phyloP scores from a whole-genome alignment of 352 stramenopile genomes.

The Pythium coloratum region DNA sequence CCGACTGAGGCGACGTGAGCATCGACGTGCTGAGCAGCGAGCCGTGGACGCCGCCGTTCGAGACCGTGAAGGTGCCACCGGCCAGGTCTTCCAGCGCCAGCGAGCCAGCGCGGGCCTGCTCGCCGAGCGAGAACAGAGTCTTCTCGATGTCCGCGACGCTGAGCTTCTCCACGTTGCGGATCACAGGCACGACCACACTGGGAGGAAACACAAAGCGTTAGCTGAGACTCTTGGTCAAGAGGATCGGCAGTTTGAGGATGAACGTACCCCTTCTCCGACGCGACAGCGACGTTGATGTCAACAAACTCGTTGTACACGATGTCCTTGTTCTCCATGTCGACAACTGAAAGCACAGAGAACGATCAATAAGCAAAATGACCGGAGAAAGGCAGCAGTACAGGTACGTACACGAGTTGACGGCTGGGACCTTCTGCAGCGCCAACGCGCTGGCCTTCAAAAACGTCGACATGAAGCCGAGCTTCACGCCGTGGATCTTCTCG shows the following conservation, averaged over 20 bases:
- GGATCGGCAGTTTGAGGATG: not conserved
- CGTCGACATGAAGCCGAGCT: conserved; percentile 98
- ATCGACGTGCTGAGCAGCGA: conserved; percentile 99
- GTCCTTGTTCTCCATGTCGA: conserved; percentile 98
- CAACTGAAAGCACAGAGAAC: conserved; percentile 52
- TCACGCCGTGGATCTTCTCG: conserved; percentile 96
- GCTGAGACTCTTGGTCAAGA: not conserved
- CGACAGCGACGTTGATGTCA: conserved; percentile 98
- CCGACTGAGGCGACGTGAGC: conserved; percentile 97
- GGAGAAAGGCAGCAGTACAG: not conserved
- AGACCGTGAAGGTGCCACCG: conserved; percentile 98
- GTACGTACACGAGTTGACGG: conserved; percentile 94
- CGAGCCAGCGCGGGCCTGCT: conserved; percentile 64
- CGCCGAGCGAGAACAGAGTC: conserved; percentile 89
- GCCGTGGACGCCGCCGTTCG: conserved; percentile 96
- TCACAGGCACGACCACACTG: conserved; percentile 97
- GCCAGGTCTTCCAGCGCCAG: conserved; percentile 92
- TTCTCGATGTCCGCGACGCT: conserved; percentile 97
- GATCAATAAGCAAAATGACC: conserved; percentile 5
- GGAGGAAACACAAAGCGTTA: not conserved
- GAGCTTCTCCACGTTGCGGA: conserved; percentile 97
- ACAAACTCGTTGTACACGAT: conserved; percentile 99
- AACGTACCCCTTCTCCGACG: conserved; percentile 87
- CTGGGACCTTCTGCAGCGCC: conserved; percentile 92
- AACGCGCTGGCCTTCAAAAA: conserved; percentile 97